Percentiles rank a stretch among this genome's conserved stretches.
Conservation (phyloP, 371 early-diverging fungal species). For the Capillidium heterosporum region DNA sequence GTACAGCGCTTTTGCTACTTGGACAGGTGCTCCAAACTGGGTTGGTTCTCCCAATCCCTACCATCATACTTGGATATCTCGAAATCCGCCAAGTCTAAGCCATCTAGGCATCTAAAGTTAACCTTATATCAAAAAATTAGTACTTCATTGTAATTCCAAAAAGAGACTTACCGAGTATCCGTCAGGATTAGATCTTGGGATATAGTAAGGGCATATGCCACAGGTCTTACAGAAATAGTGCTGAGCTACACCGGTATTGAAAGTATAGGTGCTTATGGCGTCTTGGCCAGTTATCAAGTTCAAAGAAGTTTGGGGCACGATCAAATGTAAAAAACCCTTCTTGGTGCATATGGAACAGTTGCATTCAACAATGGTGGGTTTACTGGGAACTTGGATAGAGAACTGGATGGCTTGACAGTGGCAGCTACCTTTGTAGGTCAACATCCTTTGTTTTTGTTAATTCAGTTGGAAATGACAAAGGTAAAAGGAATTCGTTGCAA, state of each 20-base stretch:
- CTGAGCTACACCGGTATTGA: conserved; percentile 16
- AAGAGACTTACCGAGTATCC: conserved; percentile 6
- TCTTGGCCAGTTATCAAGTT: conserved; percentile 5
- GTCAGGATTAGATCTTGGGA: conserved; percentile 22
- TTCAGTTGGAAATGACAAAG: too few relatives aligned
- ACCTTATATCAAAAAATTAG: conserved; percentile 3
- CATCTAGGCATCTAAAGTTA: conserved; percentile 16
- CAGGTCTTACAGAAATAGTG: conserved; percentile 21
- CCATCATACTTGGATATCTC: conserved; percentile 12
- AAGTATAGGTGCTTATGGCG: conserved; percentile 14
- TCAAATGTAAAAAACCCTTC: conserved; percentile 16
- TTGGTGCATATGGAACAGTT: conserved; percentile 19
- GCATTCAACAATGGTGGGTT: conserved; percentile 15
- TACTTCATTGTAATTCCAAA: neutral
- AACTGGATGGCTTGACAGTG: conserved; percentile 18
- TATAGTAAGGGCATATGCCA: conserved; percentile 17
- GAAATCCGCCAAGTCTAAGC: conserved; percentile 6
- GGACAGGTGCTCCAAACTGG: conserved; percentile 9
- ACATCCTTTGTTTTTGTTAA: neutral
- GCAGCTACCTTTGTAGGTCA: conserved; percentile 14
- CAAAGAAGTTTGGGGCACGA: conserved; percentile 10
- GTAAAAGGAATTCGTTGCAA: too few relatives aligned
- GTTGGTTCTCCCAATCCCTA: conserved; percentile 13
- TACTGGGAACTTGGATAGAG: conserved; percentile 9
- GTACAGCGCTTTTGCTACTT: too few relatives aligned